Evolutionary conservation across 2,329 filamentous ascomycete genomes (phyloP), one percentile per base, ranked within the genome.

Genomic region (Myriosclerotinia curreyana): DNA sequence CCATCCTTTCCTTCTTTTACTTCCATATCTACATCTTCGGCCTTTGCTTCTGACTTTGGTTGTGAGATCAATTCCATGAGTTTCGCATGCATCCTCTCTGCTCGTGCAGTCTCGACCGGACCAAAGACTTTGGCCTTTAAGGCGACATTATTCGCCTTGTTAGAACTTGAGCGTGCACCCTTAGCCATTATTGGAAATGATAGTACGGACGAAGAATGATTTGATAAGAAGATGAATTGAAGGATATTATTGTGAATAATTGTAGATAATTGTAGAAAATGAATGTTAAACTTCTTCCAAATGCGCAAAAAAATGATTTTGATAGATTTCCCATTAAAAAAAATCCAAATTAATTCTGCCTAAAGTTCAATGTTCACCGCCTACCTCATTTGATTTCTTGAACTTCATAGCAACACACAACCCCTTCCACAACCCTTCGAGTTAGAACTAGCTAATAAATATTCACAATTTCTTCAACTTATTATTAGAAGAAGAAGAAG

Each of bases 71-170:
- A 76, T 75, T 93, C 92, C 73, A 93, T 82, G 66, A 97, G 82
- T 78, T 95, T 96, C 66, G 90, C 89, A 48, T 91, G 92, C 44
- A 97, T 85, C 69, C 94, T 88, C 77, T 93, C 88, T 61, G 87
- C 88, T 71, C 94, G 86, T 53, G 90, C 92, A 71, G 83, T 80
- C 76, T 94, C 91, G 63, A 87, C 86, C 20, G 94, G 94, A 1
- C 89, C 91, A 77, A 96, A 97, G 69, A 97, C 89, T 69, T 86
- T 86, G 69, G 85, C 81, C 77, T 93, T 93, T 69, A 96, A 83
- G 72, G 85, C 88, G 71, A 85, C 83, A 79, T 92, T 92, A 81
- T 97, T 97, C 73, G 83, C 82, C 81, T 97, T 97, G 72, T 82
- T 86, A 69, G 84, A 81, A 75, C 89, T 96, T 69, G 93, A 85